phyloP scores from a whole-genome alignment of 352 stramenopile species.

The Phytophthora citricola region DNA sequence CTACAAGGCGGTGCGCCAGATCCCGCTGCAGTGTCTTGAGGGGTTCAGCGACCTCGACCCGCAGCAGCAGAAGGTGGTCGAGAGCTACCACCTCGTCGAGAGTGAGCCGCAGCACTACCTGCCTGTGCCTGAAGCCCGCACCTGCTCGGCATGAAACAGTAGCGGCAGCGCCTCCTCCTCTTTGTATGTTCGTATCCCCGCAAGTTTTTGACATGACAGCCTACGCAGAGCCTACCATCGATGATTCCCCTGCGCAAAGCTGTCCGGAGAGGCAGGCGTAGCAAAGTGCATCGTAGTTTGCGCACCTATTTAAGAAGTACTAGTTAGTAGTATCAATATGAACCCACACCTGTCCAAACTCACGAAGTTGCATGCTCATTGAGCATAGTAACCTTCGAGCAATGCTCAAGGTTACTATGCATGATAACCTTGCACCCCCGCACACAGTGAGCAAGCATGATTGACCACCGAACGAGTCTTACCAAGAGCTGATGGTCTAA shows the following conservation, averaged over 20 bases:
- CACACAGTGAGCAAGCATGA: too few relatives aligned
- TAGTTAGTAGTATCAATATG: constrained; percentile 31
- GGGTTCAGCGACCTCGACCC: constrained; percentile 71
- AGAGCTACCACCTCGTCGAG: constrained; percentile 44
- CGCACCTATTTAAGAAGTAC: constrained; percentile 33
- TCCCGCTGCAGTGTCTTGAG: constrained; percentile 71
- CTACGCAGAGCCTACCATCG: not conserved
- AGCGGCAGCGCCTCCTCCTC: not conserved
- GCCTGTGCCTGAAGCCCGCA: constrained; percentile 16
- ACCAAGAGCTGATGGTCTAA: too few relatives aligned
- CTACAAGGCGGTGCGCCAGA: constrained; percentile 64
- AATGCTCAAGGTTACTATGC: too few relatives aligned
- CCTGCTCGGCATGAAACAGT: constrained; percentile 43
- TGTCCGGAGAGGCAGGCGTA: not conserved
- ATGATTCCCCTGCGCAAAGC: too few relatives aligned
- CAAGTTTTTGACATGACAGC: constrained; percentile 26
- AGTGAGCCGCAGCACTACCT: constrained; percentile 26
- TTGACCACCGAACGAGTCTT: too few relatives aligned
- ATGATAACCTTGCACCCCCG: too few relatives aligned
- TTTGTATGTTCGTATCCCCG: constrained; percentile 16
- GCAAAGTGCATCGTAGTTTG: constrained; percentile 15
- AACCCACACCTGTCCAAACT: constrained; percentile 20
- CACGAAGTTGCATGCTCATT: constrained; percentile 1
- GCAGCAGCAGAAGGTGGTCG: constrained; percentile 64
- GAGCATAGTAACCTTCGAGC: too few relatives aligned